These are phyloP conservation scores for Blastobotrys elegans DNA, from an alignment of 1,139 yeast genomes.

Conservation along the genomic window DNA sequence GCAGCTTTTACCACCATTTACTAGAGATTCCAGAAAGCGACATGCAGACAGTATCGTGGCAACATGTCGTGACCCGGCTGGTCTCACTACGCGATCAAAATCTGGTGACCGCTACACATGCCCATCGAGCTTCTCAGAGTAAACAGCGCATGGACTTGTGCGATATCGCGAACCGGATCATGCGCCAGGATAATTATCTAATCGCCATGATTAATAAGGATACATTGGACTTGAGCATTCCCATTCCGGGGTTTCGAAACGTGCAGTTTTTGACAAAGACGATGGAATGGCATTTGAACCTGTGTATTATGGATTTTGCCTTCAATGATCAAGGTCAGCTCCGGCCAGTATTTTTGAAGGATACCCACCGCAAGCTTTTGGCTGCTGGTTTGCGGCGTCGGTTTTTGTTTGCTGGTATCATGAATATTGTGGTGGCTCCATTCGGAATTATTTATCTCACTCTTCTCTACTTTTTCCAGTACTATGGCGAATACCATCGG, in stretches of 20 bases:
- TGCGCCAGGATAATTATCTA: slow-evolving; percentile 91
- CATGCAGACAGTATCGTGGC: slow-evolving; percentile 92
- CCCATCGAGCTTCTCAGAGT: slow-evolving; percentile 48
- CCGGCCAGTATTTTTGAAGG: slow-evolving; percentile 67
- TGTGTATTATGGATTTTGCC: slow-evolving; percentile 81
- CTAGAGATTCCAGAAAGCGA: slow-evolving; percentile 73
- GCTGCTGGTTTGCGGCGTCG: slow-evolving; percentile 70
- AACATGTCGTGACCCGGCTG: slow-evolving; percentile 71
- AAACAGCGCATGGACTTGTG: slow-evolving; percentile 82
- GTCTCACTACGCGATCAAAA: slow-evolving; percentile 75
- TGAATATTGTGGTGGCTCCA: slow-evolving; percentile 80
- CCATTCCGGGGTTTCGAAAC: slow-evolving; percentile 38
- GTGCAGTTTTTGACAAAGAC: slow-evolving; percentile 65
- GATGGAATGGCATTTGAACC: slow-evolving; percentile 86
- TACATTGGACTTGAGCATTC: slow-evolving; percentile 57
- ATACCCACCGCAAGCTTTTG: slow-evolving; percentile 60
- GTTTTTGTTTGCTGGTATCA: slow-evolving; percentile 80
- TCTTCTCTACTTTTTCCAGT: slow-evolving; percentile 76
- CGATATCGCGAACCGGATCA: slow-evolving; percentile 88
- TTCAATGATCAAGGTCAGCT: slow-evolving; percentile 83
- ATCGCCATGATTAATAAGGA: slow-evolving; percentile 84
- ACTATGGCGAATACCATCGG: slow-evolving; percentile 86
- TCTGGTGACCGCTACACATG: slow-evolving; percentile 53
- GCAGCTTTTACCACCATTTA: slow-evolving; percentile 60
- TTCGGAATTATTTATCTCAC: slow-evolving; percentile 79